These are phyloP conservation scores for Epichloe uncinata DNA, from an alignment of 2,329 filamentous ascomycete genomes.

Conservation along the genomic window DNA sequence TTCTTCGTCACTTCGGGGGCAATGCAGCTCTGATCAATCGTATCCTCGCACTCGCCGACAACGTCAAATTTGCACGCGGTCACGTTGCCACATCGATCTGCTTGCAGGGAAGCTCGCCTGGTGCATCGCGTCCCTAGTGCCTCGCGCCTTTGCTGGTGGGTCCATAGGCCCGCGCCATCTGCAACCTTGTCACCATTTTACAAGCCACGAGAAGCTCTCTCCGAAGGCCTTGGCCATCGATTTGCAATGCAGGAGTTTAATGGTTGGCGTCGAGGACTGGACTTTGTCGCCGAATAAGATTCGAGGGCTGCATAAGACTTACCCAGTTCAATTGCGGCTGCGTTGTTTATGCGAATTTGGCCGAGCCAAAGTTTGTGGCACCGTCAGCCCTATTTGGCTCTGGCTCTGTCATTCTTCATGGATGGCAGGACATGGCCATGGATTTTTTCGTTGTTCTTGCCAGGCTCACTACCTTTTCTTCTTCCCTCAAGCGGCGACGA, in stretches of 20 bases:
- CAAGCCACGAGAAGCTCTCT: neutral
- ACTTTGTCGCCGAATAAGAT: too few relatives aligned
- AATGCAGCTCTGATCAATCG: neutral
- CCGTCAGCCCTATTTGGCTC: neutral
- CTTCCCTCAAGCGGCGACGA: neutral
- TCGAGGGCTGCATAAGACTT: too few relatives aligned
- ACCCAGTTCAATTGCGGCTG: too few relatives aligned
- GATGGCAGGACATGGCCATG: neutral
- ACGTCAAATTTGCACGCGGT: neutral
- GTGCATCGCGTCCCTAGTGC: constrained; percentile 3
- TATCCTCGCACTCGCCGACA: neutral
- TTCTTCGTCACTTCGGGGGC: neutral
- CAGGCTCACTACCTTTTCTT: neutral
- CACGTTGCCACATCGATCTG: constrained; percentile 3
- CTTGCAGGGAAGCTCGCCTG: constrained; percentile 1
- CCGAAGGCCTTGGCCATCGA: neutral
- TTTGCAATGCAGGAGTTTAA: neutral
- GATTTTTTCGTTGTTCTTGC: neutral
- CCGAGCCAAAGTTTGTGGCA: neutral
- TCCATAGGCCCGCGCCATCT: constrained; percentile 6
- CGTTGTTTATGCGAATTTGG: neutral
- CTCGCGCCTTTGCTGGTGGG: constrained; percentile 9
- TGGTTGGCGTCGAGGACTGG: neutral
- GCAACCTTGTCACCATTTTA: constrained; percentile 6
- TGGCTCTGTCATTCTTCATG: neutral